A percentile compares a stretch with the other conserved stretches of the same genome.
Conservation (phyloP, 148 eudicot genomes). For the Heliamphora exappendiculata region DNA sequence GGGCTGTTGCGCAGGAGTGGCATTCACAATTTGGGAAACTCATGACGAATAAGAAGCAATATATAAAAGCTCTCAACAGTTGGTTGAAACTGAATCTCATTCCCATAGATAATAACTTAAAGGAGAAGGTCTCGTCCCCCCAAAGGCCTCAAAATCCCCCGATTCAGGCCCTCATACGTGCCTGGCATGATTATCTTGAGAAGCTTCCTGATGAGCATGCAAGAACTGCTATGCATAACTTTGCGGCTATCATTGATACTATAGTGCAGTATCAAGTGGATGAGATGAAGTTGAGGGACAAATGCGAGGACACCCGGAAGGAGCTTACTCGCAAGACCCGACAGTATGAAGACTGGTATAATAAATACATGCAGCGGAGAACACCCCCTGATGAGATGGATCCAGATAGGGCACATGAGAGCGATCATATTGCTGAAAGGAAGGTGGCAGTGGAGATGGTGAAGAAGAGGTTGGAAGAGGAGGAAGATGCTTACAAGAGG, state of each 20-base stretch:
- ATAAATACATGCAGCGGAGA: slow-evolving; percentile 49
- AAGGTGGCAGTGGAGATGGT: slow-evolving; percentile 38
- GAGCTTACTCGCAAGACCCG: slow-evolving; percentile 45
- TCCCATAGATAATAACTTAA: slow-evolving; percentile 76
- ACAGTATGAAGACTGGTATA: slow-evolving; percentile 62
- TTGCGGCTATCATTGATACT: slow-evolving; percentile 52
- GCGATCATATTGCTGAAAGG: slow-evolving; percentile 41
- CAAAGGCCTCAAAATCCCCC: slow-evolving; percentile 63
- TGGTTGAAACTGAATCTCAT: slow-evolving; percentile 83
- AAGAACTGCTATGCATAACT: slow-evolving; percentile 56
- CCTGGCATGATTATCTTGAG: slow-evolving; percentile 71
- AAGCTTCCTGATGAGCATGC: slow-evolving; percentile 81
- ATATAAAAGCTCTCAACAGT: slow-evolving; percentile 54
- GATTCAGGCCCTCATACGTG: slow-evolving; percentile 54
- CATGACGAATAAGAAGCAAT: slow-evolving; percentile 66
- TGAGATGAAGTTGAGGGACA: slow-evolving; percentile 54
- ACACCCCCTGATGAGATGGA: slow-evolving; percentile 44
- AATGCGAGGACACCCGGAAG: slow-evolving; percentile 56
- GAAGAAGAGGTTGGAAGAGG: slow-evolving; percentile 61
- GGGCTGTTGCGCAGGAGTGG: slow-evolving; percentile 60
- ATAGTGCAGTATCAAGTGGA: slow-evolving; percentile 66
- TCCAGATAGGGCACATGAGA: slow-evolving; percentile 32
- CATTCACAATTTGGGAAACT: slow-evolving; percentile 52
- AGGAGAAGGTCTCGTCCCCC: slow-evolving; percentile 80
- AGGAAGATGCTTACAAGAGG: slow-evolving; percentile 44